Evolutionary conservation across 371 early-diverging fungal species (phyloP), one percentile per base, ranked within the genome.

Genomic region (Mucor velutinosus): DNA sequence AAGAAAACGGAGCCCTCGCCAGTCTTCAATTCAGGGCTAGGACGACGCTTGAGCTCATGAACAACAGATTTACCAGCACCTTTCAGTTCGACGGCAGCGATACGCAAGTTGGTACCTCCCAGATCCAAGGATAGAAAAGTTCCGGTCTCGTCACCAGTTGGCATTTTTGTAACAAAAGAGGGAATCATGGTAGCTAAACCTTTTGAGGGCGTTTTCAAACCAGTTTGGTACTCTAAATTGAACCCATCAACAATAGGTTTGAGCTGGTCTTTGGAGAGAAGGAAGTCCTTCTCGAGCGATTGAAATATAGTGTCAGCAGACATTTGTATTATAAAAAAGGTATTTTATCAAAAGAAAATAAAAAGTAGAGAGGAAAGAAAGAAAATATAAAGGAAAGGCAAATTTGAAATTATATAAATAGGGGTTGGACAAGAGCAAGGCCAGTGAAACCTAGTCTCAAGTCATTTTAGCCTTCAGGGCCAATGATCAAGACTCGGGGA

Each of bases 101-200:
- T 93, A 51, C 97, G 92, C 67, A 97, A 86, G 76, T 97, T 94
- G 68, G 95, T 94, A 47, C 97, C 98, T 57, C 97, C 97, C 61
- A 97, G 83, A 79, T 97, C 98, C 45, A 97, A 82, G 23, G 96
- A 94, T 25, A 97, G 81, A 81, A 86, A 95, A 35, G 88, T 87
- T 37, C 96, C 97, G 12, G 79, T 88, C 70, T 96, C 97, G 55
- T 85, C 72, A 33, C 96, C 97, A 23, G 86, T 90, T n/a, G 97
- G 97, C 47, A 92, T 80, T 53, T 83, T 73, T 37, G 87, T 87
- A 51, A 97, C 95, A 79, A 86, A 96, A 2, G 96, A 93, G 21
- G 97, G 97, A 67, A 97, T 88, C 86, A 80, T 83, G 62, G 86
- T 85, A 21, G 84, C 78, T 30, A 87, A 71, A 41, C 86, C 87